These are phyloP conservation scores for Fonsecaea multimorphosa DNA, from an alignment of 2,329 filamentous ascomycete genomes.

Conservation along the genomic window DNA sequence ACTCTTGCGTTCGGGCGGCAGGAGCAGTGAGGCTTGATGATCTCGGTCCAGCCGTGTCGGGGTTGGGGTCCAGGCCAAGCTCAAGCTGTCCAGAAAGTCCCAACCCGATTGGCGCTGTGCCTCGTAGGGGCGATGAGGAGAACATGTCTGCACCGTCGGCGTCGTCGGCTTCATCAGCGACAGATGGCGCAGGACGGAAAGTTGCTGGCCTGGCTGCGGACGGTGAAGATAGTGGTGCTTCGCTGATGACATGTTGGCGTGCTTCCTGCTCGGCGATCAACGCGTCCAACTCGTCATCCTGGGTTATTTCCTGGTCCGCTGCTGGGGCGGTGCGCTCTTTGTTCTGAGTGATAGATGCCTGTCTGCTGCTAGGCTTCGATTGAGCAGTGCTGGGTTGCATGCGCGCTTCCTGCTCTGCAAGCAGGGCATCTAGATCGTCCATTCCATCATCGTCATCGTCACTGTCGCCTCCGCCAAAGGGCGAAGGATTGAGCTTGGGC, in stretches of 20 bases:
- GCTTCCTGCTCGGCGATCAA: constrained; percentile 26
- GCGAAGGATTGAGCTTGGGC: constrained; percentile 12
- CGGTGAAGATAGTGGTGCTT: not conserved
- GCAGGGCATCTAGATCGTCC: constrained; percentile 29
- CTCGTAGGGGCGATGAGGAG: constrained; percentile 31
- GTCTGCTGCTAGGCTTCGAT: not conserved
- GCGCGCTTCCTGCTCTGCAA: constrained; percentile 30
- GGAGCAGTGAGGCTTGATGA: not conserved
- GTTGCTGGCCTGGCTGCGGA: not conserved
- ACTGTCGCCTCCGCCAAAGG: constrained; percentile 24
- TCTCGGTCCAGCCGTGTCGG: not conserved
- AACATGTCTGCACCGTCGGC: constrained; percentile 31
- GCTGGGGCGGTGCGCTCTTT: not conserved
- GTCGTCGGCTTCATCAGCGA: constrained; percentile 1
- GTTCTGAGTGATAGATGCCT: not conserved
- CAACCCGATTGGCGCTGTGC: not conserved
- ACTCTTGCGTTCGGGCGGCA: not conserved
- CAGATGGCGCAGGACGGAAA: not conserved
- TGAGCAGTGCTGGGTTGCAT: constrained; percentile 3
- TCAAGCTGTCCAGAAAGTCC: not conserved
- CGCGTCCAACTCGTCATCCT: constrained; percentile 23
- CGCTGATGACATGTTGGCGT: constrained; percentile 1
- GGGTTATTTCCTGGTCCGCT: not conserved
- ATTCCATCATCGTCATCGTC: constrained; percentile 19
- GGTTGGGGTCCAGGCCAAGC: not conserved